Evolutionary conservation across 2,329 filamentous ascomycete genomes (phyloP).

Genomic region (Lojkania enalia): DNA sequence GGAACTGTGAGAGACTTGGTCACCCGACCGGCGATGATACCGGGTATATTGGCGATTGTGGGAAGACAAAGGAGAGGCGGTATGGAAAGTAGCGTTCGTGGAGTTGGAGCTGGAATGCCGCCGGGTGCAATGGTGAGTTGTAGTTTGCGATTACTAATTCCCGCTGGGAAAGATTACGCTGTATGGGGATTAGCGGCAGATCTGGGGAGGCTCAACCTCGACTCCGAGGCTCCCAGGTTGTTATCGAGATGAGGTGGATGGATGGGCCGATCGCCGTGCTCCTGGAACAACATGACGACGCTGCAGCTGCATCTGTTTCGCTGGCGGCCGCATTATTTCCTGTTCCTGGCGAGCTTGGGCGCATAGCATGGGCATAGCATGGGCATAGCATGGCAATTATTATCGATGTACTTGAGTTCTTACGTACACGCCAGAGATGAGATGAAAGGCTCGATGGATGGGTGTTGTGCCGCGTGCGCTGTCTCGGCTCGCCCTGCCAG

Average conservation of each 20-base stretch:
- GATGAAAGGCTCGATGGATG: neutral
- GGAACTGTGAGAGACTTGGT: conserved; percentile 9
- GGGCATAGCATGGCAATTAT: conserved; percentile 18
- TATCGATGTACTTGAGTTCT: neutral
- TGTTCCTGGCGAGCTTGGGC: conserved; percentile 25
- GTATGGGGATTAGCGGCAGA: neutral
- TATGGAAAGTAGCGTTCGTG: conserved; percentile 7
- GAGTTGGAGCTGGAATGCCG: neutral
- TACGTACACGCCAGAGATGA: too few relatives aligned
- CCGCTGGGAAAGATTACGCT: neutral
- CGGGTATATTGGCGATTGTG: conserved; percentile 19
- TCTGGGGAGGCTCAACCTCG: too few relatives aligned
- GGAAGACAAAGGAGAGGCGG: conserved; percentile 11
- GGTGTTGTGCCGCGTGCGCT: neutral
- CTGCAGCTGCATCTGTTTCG: neutral
- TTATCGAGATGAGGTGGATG: too few relatives aligned
- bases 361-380: conserved; percentile 16
- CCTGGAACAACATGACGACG: too few relatives aligned
- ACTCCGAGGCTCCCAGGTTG: too few relatives aligned
- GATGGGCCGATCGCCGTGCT: too few relatives aligned
- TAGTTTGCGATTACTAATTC: neutral
- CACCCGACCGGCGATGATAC: conserved; percentile 18
- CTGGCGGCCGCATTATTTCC: conserved; percentile 15
- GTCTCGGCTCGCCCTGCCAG: conserved; percentile 5
- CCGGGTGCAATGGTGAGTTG: neutral